Conservation (phyloP, 169 alveolate species). For the Cardiosporidium cionae region DNA sequence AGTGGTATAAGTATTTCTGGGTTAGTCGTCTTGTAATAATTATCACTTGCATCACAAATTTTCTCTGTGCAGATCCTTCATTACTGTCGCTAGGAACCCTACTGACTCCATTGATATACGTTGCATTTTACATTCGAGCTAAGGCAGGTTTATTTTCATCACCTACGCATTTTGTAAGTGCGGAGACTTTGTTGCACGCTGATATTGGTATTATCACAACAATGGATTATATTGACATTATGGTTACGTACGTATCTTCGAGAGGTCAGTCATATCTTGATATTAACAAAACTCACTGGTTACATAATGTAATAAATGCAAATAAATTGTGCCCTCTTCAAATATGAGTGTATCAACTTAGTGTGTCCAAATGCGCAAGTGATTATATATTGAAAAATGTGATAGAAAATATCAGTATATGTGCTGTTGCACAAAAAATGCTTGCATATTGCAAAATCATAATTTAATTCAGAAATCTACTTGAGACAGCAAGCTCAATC, state of each 20-base stretch:
- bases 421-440: not conserved
- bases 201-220: slow-evolving; percentile 37
- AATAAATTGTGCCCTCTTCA: not conserved
- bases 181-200: slow-evolving; percentile 37
- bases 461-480: too few relatives aligned
- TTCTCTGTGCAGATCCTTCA: not conserved
- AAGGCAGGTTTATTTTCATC: slow-evolving; percentile 33
- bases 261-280: not conserved
- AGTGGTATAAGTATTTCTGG: not conserved
- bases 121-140: slow-evolving; percentile 37
- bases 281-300: not conserved
- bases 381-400: not conserved
- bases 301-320: not conserved
- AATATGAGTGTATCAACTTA: not conserved
- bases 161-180: slow-evolving; percentile 20
- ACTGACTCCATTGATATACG: slow-evolving; percentile 40
- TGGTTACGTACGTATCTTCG: slow-evolving; percentile 6
- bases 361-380: not conserved
- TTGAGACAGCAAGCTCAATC: not conserved
- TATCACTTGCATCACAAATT: not conserved
- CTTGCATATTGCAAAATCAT: not conserved
- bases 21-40: not conserved
- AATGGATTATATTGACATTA: slow-evolving; percentile 37
- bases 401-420: not conserved
- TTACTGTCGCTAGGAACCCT: slow-evolving; percentile 4